A percentile compares a stretch with the other conserved stretches of the same genome.
phyloP scores from a whole-genome alignment of 441 rosid species.

The Erodium moschatum region DNA sequence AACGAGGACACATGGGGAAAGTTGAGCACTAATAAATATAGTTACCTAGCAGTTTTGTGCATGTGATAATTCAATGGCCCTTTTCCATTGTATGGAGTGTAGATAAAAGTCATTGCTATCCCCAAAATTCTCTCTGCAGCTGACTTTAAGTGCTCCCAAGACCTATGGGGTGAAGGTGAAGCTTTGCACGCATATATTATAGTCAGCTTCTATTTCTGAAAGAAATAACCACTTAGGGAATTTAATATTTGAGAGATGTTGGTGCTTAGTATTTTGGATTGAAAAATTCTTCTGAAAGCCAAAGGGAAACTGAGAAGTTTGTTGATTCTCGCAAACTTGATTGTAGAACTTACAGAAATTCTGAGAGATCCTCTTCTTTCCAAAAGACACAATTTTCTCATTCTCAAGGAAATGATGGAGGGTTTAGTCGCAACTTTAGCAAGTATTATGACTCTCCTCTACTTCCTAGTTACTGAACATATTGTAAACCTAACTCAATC shows the following conservation, averaged over 20 bases:
- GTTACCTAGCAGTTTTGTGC: not conserved
- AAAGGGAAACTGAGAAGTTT: not conserved
- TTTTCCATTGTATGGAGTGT: not conserved
- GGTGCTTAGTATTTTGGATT: not conserved
- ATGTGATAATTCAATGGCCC: not conserved
- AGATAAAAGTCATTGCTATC: not conserved
- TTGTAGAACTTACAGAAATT: not conserved
- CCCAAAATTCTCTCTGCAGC: not conserved
- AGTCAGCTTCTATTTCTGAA: too few relatives aligned
- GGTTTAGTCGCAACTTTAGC: too few relatives aligned
- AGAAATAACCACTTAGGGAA: too few relatives aligned
- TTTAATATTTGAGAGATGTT: not conserved
- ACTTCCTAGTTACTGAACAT: too few relatives aligned
- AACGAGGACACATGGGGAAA: too few relatives aligned
- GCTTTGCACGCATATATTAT: not conserved
- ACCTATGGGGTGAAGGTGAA: not conserved
- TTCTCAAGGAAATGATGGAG: too few relatives aligned
- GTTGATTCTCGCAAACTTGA: too few relatives aligned
- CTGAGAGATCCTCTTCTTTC: too few relatives aligned
- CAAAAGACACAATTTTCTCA: too few relatives aligned
- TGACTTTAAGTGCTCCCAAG: not conserved
- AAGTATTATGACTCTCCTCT: too few relatives aligned
- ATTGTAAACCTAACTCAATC: too few relatives aligned
- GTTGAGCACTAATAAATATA: not conserved
- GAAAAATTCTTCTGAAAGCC: not conserved